Percentiles rank a stretch among this genome's conserved stretches.
Conservation (phyloP, 2,329 filamentous ascomycete species). For the Pseudocercospora crystallina region DNA sequence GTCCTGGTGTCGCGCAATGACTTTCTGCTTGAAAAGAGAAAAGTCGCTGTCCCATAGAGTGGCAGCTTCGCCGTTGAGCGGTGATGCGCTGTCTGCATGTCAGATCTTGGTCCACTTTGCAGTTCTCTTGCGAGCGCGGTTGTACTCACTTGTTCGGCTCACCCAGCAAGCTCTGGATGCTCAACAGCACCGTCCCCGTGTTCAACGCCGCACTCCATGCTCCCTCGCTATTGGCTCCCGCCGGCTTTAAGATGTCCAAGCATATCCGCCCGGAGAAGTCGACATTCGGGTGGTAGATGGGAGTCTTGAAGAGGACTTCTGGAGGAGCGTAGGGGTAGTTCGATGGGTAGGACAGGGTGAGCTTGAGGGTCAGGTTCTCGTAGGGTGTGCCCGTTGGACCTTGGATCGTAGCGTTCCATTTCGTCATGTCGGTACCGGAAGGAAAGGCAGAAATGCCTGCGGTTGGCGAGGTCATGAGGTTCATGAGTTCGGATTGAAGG, state of each 20-base stretch:
- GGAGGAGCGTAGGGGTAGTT: constrained; percentile 94
- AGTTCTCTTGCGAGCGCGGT: background rate
- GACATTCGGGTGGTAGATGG: constrained; percentile 98
- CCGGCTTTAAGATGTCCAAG: constrained; percentile 84
- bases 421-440: constrained; percentile 83
- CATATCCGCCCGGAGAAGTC: constrained; percentile 97
- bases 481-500: constrained; percentile 95
- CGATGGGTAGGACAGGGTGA: constrained; percentile 82
- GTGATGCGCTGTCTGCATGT: constrained; percentile 67
- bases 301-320: constrained; percentile 93
- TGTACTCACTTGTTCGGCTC: constrained; percentile 92
- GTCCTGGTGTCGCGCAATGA: constrained; percentile 63
- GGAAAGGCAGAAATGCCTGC: constrained; percentile 95
- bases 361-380: constrained; percentile 82
- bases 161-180: constrained; percentile 88
- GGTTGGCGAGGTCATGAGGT: constrained; percentile 92
- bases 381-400: constrained; percentile 92
- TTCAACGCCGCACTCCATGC: constrained; percentile 99
- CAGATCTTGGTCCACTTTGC: background rate
- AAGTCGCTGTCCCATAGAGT: constrained; percentile 91
- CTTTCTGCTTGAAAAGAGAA: constrained; percentile 78
- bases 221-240: constrained; percentile 52
- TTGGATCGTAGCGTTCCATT: constrained; percentile 91
- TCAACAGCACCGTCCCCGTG: constrained; percentile 87
- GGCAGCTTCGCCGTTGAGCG: constrained; percentile 92